Conservation (phyloP, 192 early-diverging fungal genomes). For the Umbelopsis sp. region DNA sequence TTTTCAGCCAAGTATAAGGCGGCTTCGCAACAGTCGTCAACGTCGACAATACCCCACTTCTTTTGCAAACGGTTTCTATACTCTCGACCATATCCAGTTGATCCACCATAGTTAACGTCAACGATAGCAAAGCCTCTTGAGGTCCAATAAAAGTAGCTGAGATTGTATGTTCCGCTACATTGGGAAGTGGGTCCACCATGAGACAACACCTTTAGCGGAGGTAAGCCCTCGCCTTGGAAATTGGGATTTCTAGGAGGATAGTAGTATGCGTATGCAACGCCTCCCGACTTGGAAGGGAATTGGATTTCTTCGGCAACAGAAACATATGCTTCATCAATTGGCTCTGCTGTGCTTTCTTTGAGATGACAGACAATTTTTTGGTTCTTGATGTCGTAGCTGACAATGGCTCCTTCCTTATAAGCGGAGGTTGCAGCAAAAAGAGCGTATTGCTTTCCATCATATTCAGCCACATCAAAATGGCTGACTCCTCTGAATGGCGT, state of each 20-base stretch:
- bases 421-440: slow-evolving; percentile 19
- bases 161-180: slow-evolving; percentile 42
- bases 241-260: slow-evolving; percentile 69
- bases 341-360: not conserved
- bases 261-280: slow-evolving; percentile 53
- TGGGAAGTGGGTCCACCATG: slow-evolving; percentile 75
- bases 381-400: slow-evolving; percentile 17
- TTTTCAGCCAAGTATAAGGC: slow-evolving; percentile 61
- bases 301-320: slow-evolving; percentile 64
- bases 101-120: slow-evolving; percentile 83
- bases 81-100: slow-evolving; percentile 71
- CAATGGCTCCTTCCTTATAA: slow-evolving; percentile 3
- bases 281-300: slow-evolving; percentile 60
- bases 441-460: slow-evolving; percentile 1
- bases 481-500: slow-evolving; percentile 13
- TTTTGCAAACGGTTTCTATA: slow-evolving; percentile 73
- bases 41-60: slow-evolving; percentile 77
- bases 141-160: slow-evolving; percentile 72
- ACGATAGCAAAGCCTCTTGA: slow-evolving; percentile 74
- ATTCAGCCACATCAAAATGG: slow-evolving; percentile 17
- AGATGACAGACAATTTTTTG: not conserved
- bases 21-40: slow-evolving; percentile 74
- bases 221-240: slow-evolving; percentile 54
- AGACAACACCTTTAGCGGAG: slow-evolving; percentile 69
- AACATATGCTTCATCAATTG: slow-evolving; percentile 46